Evolutionary conservation across 2,329 filamentous ascomycete species (phyloP).

Genomic region (Alternaria arborescens): DNA sequence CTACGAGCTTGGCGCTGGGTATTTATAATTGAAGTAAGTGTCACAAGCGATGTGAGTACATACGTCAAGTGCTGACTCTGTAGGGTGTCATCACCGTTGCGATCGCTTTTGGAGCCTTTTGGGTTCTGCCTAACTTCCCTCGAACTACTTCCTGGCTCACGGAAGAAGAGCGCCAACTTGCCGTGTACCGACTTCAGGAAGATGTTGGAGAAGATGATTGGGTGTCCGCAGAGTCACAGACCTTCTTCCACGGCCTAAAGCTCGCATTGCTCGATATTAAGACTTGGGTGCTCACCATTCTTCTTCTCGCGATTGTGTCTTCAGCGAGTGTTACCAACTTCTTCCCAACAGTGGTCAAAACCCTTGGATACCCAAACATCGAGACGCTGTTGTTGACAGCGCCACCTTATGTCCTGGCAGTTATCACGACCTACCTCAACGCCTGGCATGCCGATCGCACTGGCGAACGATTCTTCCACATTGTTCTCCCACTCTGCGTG

Average conservation of each 20-base stretch:
- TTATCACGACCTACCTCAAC: slow-evolving; percentile 69
- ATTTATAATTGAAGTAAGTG: slow-evolving; percentile 68
- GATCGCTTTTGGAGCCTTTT: slow-evolving; percentile 66
- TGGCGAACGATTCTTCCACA: slow-evolving; percentile 75
- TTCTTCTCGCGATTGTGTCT: slow-evolving; percentile 53
- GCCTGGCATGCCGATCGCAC: slow-evolving; percentile 76
- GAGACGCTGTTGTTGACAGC: slow-evolving; percentile 58
- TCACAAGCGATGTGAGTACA: background rate
- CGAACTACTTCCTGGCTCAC: slow-evolving; percentile 54
- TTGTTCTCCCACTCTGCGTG: slow-evolving; percentile 68
- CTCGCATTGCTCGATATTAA: slow-evolving; percentile 53
- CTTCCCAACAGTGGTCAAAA: slow-evolving; percentile 70
- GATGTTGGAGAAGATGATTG: slow-evolving; percentile 54
- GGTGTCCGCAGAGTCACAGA: slow-evolving; percentile 46
- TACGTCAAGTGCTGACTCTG: background rate
- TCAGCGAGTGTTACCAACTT: slow-evolving; percentile 57
- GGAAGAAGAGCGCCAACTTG: slow-evolving; percentile 51
- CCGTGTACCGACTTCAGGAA: slow-evolving; percentile 48
- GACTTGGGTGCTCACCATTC: slow-evolving; percentile 51
- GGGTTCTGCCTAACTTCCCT: slow-evolving; percentile 74
- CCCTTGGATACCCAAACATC: slow-evolving; percentile 65
- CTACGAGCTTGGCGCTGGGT: slow-evolving; percentile 71
- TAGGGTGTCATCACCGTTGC: slow-evolving; percentile 70
- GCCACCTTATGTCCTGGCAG: slow-evolving; percentile 60
- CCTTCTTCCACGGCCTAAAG: slow-evolving; percentile 52